Evolutionary conservation across 495 filamentous ascomycete genomes (phyloP), one percentile per base, ranked within the genome.

Genomic region (Aspergillus sparsus): DNA sequence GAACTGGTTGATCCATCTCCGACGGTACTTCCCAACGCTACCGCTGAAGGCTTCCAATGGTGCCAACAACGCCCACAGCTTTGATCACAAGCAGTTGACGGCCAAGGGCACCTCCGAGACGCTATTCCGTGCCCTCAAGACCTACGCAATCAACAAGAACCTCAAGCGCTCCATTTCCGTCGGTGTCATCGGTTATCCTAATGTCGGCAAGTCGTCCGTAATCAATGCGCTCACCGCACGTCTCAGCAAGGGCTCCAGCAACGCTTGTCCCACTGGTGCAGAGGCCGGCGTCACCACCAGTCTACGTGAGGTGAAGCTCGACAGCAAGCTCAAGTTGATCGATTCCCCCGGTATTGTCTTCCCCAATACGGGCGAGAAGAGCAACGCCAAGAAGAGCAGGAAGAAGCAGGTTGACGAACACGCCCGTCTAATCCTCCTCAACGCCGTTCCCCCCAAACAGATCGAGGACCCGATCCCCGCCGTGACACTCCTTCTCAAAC

Each of bases 331-430:
- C 2, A 96, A 93, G 68, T 80, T 98, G 34, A 88, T 98, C 64
- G 93, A 98, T 75, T 97, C 93, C 0, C 93, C 93, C 41, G 93
- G 93, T 61, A 97, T 98, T 62, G 91, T 98, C 50, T 97, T 97
- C 82, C 93, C 93, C 73, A 84, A 68, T 53, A 57, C 78, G 12
- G 60, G 61, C 62, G 77, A 59, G 73, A 82, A 71, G 62, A 85
- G 81, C 52, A 51, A 80, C 52, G 53, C 39, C 65, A 85, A 85
- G 62, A 84, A 86, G 64, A 68, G 66, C 65, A 71, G 72, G 66
- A 74, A 76, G 66, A 79, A 80, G 74, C 70, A 77, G 68, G 65
- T 68, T 50, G 89, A 90, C 59, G 85, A 91, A 52, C 87, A 93
- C 68, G 92, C 93, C 9, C 85, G 91, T 51, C 82, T 96, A 11